Conservation (phyloP, 192 early-diverging fungal genomes). For the Pilaira anomala region DNA sequence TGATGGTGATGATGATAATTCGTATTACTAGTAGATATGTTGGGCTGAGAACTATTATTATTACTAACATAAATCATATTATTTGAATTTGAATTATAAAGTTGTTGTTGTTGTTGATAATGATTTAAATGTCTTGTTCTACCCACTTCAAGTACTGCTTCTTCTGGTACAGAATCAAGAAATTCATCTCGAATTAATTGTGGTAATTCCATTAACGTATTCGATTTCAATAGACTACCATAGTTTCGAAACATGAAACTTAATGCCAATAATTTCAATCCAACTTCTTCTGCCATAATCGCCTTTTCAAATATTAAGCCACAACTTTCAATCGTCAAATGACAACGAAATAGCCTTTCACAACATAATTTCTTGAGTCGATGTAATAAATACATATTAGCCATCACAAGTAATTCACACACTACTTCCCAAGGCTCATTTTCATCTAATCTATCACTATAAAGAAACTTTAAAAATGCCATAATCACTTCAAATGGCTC, state of each 20-base stretch:
- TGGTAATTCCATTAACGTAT: conserved; percentile 44
- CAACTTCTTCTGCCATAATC: conserved; percentile 47
- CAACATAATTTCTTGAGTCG: conserved; percentile 58
- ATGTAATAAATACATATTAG: conserved; percentile 53
- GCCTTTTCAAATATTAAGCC: conserved; percentile 53
- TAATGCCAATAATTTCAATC: conserved; percentile 46
- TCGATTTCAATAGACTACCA: conserved; percentile 51
- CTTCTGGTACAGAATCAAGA: conserved; percentile 49
- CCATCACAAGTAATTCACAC: conserved; percentile 53
- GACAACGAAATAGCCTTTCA: conserved; percentile 41
- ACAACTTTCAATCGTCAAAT: conserved; percentile 51
- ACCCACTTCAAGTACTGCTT: conserved; percentile 43
- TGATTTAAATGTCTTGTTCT: background rate
- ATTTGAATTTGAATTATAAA: no score
- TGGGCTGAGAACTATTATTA: background rate
- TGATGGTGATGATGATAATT: background rate
- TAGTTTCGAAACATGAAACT: conserved; percentile 52
- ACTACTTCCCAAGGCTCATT: conserved; percentile 39
- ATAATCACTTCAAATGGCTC: conserved; percentile 48
- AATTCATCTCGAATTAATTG: conserved; percentile 36
- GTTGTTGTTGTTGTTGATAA: background rate
- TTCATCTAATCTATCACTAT: conserved; percentile 50
- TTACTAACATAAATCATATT: background rate
- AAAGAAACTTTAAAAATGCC: conserved; percentile 56
- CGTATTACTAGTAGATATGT: background rate